These are phyloP conservation scores for Aspergillus quadricinctus DNA, from an alignment of 2,329 filamentous ascomycete species.

Conservation along the genomic window DNA sequence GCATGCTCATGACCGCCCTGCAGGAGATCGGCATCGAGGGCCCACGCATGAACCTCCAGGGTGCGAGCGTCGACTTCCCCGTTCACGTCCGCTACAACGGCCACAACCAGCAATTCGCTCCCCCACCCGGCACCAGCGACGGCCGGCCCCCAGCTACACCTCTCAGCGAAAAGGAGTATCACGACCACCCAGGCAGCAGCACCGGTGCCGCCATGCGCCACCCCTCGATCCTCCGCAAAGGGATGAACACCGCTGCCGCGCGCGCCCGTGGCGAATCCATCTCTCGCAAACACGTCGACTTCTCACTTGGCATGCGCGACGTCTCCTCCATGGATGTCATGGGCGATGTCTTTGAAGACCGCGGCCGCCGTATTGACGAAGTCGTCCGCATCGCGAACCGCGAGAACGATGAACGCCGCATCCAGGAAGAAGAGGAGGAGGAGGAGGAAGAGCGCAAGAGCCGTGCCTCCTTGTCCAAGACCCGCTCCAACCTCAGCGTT, in stretches of 20 bases:
- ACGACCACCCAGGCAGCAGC: slow-evolving; percentile 29
- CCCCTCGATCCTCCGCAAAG: slow-evolving; percentile 54
- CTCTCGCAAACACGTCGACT: slow-evolving; percentile 63
- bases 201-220: slow-evolving; percentile 24
- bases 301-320: slow-evolving; percentile 63
- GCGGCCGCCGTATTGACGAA: slow-evolving; percentile 39
- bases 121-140: slow-evolving; percentile 43
- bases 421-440: slow-evolving; percentile 32
- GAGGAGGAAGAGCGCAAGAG: slow-evolving; percentile 28
- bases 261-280: slow-evolving; percentile 55
- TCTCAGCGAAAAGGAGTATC: slow-evolving; percentile 14
- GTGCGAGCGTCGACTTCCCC: slow-evolving; percentile 63
- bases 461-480: slow-evolving; percentile 20
- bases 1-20: slow-evolving; percentile 83
- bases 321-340: slow-evolving; percentile 55
- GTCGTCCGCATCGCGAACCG: slow-evolving; percentile 38
- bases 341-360: slow-evolving; percentile 63
- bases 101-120: slow-evolving; percentile 41
- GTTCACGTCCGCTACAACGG: slow-evolving; percentile 57
- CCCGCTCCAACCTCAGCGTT: slow-evolving; percentile 22
- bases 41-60: slow-evolving; percentile 68
- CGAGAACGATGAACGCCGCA: slow-evolving; percentile 36
- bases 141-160: slow-evolving; percentile 38
- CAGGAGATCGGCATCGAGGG: slow-evolving; percentile 80
- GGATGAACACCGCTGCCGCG: slow-evolving; percentile 37